These are phyloP conservation scores for Colletotrichum somersetense DNA, from an alignment of 2,329 filamentous ascomycete species.

Conservation along the genomic window DNA sequence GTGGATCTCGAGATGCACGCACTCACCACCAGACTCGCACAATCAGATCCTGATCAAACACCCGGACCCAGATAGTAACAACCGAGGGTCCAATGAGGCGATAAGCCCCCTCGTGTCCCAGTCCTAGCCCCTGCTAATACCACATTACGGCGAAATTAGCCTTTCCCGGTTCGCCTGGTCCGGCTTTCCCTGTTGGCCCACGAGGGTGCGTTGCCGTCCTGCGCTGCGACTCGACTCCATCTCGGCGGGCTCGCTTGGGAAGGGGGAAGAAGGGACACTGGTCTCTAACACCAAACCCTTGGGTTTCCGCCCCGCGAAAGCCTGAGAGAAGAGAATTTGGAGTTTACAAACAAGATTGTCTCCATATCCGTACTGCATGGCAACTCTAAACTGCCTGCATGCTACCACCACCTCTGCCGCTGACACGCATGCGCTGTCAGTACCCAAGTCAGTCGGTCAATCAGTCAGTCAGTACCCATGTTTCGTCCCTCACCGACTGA, in stretches of 20 bases:
- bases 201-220: constrained; percentile 12
- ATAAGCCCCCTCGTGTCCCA: background rate
- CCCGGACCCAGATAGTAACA: constrained; percentile 19
- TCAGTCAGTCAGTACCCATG: background rate
- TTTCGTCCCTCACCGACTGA: background rate
- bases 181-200: constrained; percentile 24
- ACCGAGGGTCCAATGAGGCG: constrained; percentile 23
- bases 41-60: constrained; percentile 7
- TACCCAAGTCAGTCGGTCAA: background rate
- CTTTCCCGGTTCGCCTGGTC: constrained; percentile 36
- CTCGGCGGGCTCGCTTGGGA: background rate
- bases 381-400: background rate
- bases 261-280: background rate
- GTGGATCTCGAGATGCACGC: background rate
- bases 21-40: background rate
- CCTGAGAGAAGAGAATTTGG: constrained; percentile 17
- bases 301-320: constrained; percentile 11
- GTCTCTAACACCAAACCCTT: constrained; percentile 36
- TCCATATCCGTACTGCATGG: background rate
- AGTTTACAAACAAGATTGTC: constrained; percentile 8
- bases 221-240: constrained; percentile 35
- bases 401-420: background rate
- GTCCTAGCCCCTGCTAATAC: constrained; percentile 22
- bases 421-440: background rate
- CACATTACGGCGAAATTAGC: constrained; percentile 31